phyloP scores from a whole-genome alignment of 345 rosid species.

The Triadica sebifera region DNA sequence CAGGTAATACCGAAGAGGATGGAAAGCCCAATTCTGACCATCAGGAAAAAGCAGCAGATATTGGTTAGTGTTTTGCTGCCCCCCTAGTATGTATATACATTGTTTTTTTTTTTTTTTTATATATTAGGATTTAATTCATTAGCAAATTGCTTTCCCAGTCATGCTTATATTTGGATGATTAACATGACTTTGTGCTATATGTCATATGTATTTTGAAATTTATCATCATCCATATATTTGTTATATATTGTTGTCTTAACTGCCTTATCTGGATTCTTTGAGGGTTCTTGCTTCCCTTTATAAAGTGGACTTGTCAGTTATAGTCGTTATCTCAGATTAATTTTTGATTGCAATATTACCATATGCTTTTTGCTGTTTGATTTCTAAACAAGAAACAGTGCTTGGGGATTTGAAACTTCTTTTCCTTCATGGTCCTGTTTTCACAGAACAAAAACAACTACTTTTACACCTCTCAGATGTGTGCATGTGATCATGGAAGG shows the following conservation, averaged over 20 bases:
- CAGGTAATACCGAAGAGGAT: conserved; percentile 45
- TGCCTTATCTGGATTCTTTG: background rate
- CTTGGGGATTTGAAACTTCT: background rate
- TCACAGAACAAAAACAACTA: background rate
- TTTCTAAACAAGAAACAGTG: background rate
- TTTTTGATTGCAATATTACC: background rate
- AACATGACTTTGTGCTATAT: background rate
- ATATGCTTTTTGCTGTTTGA: background rate
- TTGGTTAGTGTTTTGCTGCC: conserved; percentile 35
- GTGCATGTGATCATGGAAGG: background rate
- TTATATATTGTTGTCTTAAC: background rate
- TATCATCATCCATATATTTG: background rate
- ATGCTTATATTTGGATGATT: background rate
- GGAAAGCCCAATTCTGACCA: conserved; percentile 39
- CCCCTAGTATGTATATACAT: background rate
- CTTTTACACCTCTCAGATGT: background rate
- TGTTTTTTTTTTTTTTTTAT: too few relatives aligned
- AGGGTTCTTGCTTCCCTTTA: background rate
- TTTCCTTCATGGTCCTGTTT: background rate
- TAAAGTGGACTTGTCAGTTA: background rate
- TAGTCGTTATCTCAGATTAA: background rate
- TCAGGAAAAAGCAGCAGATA: conserved; percentile 43
- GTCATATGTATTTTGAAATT: background rate
- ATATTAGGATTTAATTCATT: background rate
- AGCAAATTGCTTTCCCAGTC: background rate